Percentiles rank a stretch among this genome's conserved stretches.
Evolutionary conservation across 2,329 filamentous ascomycete genomes (phyloP).

Genomic region (Paraconiothyrium sp.): DNA sequence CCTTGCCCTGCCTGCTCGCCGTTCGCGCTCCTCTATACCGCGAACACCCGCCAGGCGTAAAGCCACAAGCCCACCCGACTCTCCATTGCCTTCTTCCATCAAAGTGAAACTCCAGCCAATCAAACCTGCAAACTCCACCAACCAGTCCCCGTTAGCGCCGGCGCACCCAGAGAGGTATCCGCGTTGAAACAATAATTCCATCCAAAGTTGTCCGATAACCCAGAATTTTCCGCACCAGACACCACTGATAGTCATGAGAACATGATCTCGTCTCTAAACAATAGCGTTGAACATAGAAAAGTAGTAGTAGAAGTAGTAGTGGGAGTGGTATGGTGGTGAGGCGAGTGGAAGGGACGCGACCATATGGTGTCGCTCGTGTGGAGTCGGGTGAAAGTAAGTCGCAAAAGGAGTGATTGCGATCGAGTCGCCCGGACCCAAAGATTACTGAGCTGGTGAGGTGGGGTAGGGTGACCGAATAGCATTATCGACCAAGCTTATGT

Average conservation of each 20-base stretch:
- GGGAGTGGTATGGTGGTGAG: conserved; percentile 13
- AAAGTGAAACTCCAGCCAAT: conserved; percentile 12
- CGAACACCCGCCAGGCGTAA: conserved; percentile 10
- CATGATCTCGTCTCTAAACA: conserved; percentile 38
- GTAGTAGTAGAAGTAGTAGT: conserved; percentile 17
- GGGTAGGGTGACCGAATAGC: conserved; percentile 11
- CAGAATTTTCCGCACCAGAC: conserved; percentile 40
- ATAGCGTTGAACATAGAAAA: conserved; percentile 35
- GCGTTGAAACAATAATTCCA: conserved; percentile 27
- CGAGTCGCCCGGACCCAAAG: conserved; percentile 49
- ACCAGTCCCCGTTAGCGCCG: conserved; percentile 34
- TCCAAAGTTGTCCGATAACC: conserved; percentile 21
- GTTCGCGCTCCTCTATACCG: conserved; percentile 12
- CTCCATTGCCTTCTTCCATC: conserved; percentile 7
- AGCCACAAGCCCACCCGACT: conserved; percentile 7
- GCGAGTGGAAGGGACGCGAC: conserved; percentile 12
- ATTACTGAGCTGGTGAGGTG: conserved; percentile 29
- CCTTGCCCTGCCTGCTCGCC: conserved; percentile 2
- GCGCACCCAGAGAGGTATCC: conserved; percentile 39
- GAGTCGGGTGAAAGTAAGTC: conserved; percentile 22
- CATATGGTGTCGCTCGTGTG: conserved; percentile 6
- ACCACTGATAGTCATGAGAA: conserved; percentile 38
- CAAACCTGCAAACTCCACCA: conserved; percentile 27
- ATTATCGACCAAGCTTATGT: conserved; percentile 26
- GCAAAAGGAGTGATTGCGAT: conserved; percentile 36